Base-by-base conservation (phyloP, 352 stramenopile genomes). In the Pythium brachiatum region DNA sequence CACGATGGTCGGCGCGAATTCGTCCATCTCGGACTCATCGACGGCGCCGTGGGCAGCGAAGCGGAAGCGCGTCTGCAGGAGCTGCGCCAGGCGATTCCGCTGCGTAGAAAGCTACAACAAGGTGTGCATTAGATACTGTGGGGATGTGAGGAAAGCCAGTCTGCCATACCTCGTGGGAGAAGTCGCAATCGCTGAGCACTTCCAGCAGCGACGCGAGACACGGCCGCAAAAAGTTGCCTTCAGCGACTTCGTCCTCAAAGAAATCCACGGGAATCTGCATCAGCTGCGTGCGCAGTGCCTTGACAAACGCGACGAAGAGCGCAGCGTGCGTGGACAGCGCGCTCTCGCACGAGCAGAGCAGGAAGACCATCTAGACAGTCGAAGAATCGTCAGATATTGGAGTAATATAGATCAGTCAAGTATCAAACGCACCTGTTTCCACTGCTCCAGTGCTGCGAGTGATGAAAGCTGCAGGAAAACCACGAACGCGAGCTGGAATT, bases 381-480 rank as follows among this genome's bases (percentile, higher is more conserved):
- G 16, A 27, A 31, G n/a, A 21, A 8, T 58, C 29, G 29, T n/a
- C n/a, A n/a, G n/a, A n/a, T n/a, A n/a, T n/a, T n/a, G n/a, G n/a
- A n/a, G n/a, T n/a, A n/a, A n/a, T n/a, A n/a, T n/a, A n/a, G n/a
- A n/a, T n/a, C n/a, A n/a, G n/a, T n/a, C 23, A 6, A 15, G 4
- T 15, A 29, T 7, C 9, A 13, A 15, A 62, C 64, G 0, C 4
- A 71, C 65, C 57, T 72, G 59, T 62, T 96, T 97, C 95, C 95
- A 98, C 69, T 98, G 90, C 70, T 97, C 81, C 38, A 98, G 74
- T 3, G 93, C 95, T 15, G 82, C 71, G 23, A 98, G 79, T 39
- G 94, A 98, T 44, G 93, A 94, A n/a, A 98, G 64, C 69, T 97
- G 83, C 34, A 98, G 64, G 73, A 98, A 98, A 4, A 98, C 53